These are phyloP conservation scores for Infundibulicybe gibba DNA, from an alignment of 768 basidiomycete genomes.

Conservation along the genomic window DNA sequence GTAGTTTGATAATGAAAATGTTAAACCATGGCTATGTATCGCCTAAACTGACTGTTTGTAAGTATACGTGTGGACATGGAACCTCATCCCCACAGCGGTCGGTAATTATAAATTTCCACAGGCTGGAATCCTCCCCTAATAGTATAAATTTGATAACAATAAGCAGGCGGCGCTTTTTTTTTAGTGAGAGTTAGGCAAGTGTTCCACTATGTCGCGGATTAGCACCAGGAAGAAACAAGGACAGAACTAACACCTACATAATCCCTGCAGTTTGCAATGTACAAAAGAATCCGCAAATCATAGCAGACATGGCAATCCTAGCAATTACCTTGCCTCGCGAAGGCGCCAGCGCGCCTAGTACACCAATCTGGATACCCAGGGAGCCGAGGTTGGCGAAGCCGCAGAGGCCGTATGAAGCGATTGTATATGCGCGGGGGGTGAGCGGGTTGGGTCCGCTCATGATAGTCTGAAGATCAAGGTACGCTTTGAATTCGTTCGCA, in stretches of 20 bases:
- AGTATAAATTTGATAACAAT: no score
- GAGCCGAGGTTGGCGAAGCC: constrained; percentile 89
- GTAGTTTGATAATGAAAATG: no score
- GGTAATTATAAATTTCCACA: no score
- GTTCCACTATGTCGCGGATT: constrained; percentile 10
- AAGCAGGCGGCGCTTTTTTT: no score
- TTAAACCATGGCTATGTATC: no score
- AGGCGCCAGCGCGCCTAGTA: constrained; percentile 41
- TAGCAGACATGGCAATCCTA: constrained; percentile 53
- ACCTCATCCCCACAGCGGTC: no score
- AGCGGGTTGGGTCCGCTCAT: constrained; percentile 47
- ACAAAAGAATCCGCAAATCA: constrained; percentile 29
- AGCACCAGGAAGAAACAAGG: constrained; percentile 3
- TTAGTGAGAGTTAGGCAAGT: constrained; percentile 10
- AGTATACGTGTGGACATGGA: no score
- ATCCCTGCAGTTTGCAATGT: constrained; percentile 32
- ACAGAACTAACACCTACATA: constrained; percentile 13
- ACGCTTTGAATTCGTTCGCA: constrained; percentile 85
- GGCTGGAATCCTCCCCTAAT: no score
- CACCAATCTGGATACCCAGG: constrained; percentile 73
- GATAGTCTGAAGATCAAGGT: constrained; percentile 53
- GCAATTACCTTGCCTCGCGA: constrained; percentile 70
- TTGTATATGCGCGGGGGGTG: constrained; percentile 72
- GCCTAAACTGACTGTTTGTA: no score
- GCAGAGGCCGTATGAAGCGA: constrained; percentile 84